Evolutionary conservation across 2,329 filamentous ascomycete genomes (phyloP).

Genomic region (Immersiporthe knoxdaviesiana): DNA sequence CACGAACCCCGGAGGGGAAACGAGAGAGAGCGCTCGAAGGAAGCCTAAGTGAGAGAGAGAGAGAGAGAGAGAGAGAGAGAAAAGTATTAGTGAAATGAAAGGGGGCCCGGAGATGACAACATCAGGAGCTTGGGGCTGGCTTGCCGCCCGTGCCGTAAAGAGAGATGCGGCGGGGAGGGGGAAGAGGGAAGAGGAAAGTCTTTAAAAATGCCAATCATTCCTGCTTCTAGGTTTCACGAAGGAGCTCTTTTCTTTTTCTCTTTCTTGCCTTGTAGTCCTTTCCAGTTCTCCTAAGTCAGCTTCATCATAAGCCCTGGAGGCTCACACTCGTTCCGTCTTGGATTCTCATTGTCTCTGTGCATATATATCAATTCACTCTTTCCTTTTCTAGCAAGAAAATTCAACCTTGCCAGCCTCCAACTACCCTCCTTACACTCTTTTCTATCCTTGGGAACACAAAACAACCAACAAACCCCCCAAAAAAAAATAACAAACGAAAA

Average conservation of each 20-base stretch:
- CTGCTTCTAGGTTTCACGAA: not conserved
- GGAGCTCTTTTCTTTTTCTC: not conserved
- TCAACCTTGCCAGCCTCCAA: not conserved
- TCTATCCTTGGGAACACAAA: too few relatives aligned
- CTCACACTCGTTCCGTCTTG: conserved; percentile 14
- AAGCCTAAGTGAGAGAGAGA: not conserved
- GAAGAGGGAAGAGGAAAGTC: too few relatives aligned
- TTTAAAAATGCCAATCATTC: conserved; percentile 6
- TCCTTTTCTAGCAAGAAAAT: conserved; percentile 11
- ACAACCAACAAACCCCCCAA: too few relatives aligned
- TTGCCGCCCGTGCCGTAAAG: not conserved
- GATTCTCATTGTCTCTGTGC: conserved; percentile 5
- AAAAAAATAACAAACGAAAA: not conserved
- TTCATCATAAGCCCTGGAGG: conserved; percentile 11
- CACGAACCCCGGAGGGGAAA: not conserved
- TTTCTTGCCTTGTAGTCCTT: not conserved
- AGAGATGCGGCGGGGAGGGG: too few relatives aligned
- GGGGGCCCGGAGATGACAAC: conserved; percentile 1
- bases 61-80: too few relatives aligned
- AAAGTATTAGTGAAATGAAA: not conserved
- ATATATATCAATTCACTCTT: not conserved
- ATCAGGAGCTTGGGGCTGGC: not conserved
- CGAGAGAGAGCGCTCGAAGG: not conserved
- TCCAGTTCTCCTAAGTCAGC: not conserved
- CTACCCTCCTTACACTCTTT: not conserved